Percentiles rank a stretch among this genome's conserved stretches.
Evolutionary conservation across 2,329 filamentous ascomycete genomes (phyloP).

Genomic region (Claviceps sorghi): DNA sequence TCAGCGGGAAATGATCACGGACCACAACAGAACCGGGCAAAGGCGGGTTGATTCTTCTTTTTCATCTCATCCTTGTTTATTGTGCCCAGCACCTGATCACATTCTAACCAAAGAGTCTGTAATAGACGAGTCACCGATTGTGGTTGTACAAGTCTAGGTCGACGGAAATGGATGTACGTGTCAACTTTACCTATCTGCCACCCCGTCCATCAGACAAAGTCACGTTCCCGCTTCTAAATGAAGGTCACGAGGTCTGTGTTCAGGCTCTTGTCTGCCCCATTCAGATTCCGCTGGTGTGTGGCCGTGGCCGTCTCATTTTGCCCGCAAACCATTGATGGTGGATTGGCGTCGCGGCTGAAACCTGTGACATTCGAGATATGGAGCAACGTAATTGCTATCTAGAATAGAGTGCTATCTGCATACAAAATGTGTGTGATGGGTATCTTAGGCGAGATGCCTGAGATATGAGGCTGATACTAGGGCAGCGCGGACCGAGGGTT

Average conservation of each 20-base stretch:
- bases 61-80: neutral
- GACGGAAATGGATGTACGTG: neutral
- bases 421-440: no score
- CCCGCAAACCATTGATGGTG: neutral
- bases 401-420: no score
- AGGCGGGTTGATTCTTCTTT: neutral
- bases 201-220: no score
- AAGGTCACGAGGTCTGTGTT: neutral
- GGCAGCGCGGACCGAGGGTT: no score
- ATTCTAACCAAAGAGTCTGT: neutral
- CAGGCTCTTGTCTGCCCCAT: neutral
- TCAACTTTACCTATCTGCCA: neutral
- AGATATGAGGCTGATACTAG: no score
- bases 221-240: neutral
- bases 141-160: neutral
- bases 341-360: neutral
- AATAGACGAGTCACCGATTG: neutral
- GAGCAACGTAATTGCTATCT: no score
- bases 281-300: neutral
- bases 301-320: neutral
- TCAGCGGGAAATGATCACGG: neutral
- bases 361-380: no score
- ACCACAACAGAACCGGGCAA: neutral
- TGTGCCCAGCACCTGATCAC: neutral
- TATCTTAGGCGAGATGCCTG: no score